Evolutionary conservation across 768 basidiomycete species (phyloP), one percentile per base, ranked within the genome.

Genomic region (Inosperma sp.): DNA sequence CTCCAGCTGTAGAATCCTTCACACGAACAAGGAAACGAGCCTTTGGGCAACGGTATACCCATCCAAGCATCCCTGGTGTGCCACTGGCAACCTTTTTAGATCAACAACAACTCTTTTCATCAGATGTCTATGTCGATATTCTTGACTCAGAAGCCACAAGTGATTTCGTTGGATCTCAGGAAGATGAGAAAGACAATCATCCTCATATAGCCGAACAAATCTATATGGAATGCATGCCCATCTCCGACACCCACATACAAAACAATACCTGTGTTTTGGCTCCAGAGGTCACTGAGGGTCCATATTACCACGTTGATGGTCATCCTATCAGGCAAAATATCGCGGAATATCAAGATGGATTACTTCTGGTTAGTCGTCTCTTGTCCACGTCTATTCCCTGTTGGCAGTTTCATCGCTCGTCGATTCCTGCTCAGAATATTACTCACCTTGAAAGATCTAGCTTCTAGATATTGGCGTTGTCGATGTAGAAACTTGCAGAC

Each of bases 391-490:
- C n/a, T n/a, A n/a, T n/a, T n/a, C n/a, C n/a, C n/a, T n/a, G n/a
- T n/a, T n/a, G n/a, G n/a, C n/a, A n/a, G n/a, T n/a, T n/a, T n/a
- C n/a, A n/a, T n/a, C n/a, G n/a, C n/a, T n/a, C n/a, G n/a, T n/a
- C n/a, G n/a, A n/a, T n/a, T 48, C 5, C 27, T 21, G 12, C 1
- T 13, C 10, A 21, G 5, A 22, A 21, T 27, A 16, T 30, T 48
- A 5, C 21, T 36, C 14, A 43, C 27, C 39, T 48, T 33, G 54
- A 33, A 26, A 25, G 19, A n/a, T n/a, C n/a, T 49, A 76, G 73
- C 66, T 79, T 4, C 65, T 81, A 14, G 78, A 81, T 49, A 79
- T 81, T 19, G 79, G 79, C 8, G 79, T 81, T 0, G 78, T 81
- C 19, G 79, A 81, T 47, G 74, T 81, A 0, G 74, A 81, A 54